Evolutionary conservation across 2,329 filamentous ascomycete species (phyloP), one percentile per base, ranked within the genome.

Genomic region (Arthrobotrys conoides): DNA sequence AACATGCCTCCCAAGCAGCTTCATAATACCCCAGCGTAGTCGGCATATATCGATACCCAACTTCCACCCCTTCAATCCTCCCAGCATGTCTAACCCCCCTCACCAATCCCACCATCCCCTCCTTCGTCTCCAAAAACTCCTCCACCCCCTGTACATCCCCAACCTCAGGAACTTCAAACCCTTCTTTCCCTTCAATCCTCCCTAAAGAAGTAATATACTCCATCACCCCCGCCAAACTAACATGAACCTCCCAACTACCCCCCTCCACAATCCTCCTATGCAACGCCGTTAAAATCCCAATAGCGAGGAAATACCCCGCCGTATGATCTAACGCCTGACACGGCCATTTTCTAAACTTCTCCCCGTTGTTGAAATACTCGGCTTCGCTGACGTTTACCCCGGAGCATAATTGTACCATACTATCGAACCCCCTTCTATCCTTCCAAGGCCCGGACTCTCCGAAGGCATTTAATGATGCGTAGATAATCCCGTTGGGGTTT

Each of bases 251-350:
- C 82, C 87, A 90, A 0, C 86, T 84, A 0, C 87, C 86, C 0
- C 87, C 87, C 18, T 85, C 83, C 0, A 80, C 83, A 0, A 85
- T 85, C 14, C 86, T 84, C 63, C 85, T 85, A 75, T 88, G 87
- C 3, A 90, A 51, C 0, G 88, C 88, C 0, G 88, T 86, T 24
- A 85, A 83, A 1, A 90, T 85, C 0, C 88, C 88, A 0, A 87
- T 83, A 0, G 88, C 88, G 0, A 90, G 84, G 20, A 90, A 84
- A 68, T 88, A 90, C 0, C 89, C 89, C 0, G 85, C 85, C 0
- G 85, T 87, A 76, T 90, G 88, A 81, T 90, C 89, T 0, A 90
- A 84, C 0, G 87, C 88, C 82, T 90, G 88, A 68, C 86, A 88
- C 0, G 88, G 88, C 36, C 86, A 83, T 0, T 85, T 83, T 0